Conservation (phyloP, 306 rosid genomes). For the Begonia peltatifolia region DNA sequence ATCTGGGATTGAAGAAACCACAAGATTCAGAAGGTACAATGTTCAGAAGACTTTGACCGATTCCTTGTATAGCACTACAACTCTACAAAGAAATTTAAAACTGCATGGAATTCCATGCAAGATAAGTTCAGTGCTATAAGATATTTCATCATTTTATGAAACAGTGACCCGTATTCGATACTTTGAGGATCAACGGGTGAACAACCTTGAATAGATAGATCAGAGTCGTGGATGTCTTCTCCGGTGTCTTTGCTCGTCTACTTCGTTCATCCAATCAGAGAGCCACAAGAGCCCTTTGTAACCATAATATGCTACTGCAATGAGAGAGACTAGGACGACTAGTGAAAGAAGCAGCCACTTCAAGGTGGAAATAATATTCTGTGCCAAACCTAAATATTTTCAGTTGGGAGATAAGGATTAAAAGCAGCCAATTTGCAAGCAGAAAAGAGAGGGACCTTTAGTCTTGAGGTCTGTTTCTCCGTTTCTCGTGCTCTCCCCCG, state of each 20-base stretch:
- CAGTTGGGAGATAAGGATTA: not conserved
- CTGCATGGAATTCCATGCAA: no score
- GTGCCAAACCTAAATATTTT: conserved; percentile 16
- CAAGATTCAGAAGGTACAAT: no score
- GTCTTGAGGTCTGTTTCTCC: conserved; percentile 29
- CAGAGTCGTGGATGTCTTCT: conserved; percentile 26
- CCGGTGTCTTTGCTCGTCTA: conserved; percentile 43
- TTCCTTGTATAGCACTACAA: no score
- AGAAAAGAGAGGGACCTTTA: conserved; percentile 38
- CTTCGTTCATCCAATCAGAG: conserved; percentile 82
- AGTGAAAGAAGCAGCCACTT: conserved; percentile 42
- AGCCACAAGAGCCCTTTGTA: conserved; percentile 62
- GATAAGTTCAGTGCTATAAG: no score
- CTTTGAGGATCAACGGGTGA: not conserved
- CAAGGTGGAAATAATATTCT: conserved; percentile 32
- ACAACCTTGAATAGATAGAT: conserved; percentile 7
- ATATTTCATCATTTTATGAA: no score
- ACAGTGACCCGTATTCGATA: not conserved
- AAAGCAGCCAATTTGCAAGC: not conserved
- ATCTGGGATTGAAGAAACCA: no score
- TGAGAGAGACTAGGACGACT: conserved; percentile 24
- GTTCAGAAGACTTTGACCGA: no score
- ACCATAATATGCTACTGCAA: conserved; percentile 33
- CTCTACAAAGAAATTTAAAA: no score
- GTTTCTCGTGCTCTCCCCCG: conserved; percentile 33